Evolutionary conservation across 768 basidiomycete species (phyloP), one percentile per base, ranked within the genome.

Genomic region (Dioszegia crocea): DNA sequence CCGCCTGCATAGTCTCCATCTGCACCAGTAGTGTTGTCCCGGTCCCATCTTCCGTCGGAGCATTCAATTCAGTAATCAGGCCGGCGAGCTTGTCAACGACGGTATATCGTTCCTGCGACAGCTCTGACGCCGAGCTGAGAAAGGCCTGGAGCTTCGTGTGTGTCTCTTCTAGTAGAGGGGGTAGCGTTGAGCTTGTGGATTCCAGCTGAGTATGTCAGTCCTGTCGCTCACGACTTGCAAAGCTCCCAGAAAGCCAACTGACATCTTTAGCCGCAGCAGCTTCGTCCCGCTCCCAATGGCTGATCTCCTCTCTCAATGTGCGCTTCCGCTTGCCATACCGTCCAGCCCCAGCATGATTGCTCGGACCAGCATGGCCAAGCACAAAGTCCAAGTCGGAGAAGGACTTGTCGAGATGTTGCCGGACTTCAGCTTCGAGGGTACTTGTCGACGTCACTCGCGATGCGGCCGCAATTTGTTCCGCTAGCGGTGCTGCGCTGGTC

Each of bases 31-130:
- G 78, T 0, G 86, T 89, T 27, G 56, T 38, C 8, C 45, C 43
- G 4, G 9, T 38, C 50, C 59, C 52, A 3, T 85, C 80, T 41
- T 77, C 56, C 17, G 29, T 57, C 14, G 80, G 81, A 83, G 79
- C 47, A 84, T 80, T 40, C 1, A 94, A 80, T 51, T 86, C 84
- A 50, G 81, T 78, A 4, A 84, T 83, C 27, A 94, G 78, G 59
- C 83, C 83, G 12, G 84, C 79, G 11, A 93, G 80, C 73, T 91
- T 87, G 69, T 94, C 91, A 16, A 84, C 82, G 19, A 93, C 78
- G 1, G 83, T 83, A 76, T 91, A 88, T 24, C 91, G 82, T 31
- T 86, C 77, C n/a, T 88, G 80, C 0, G 88, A 85, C 39, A 91
- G 79, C 56, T 86, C 84, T 68, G 88, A 86, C 0, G 88, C 88